Base-by-base conservation (phyloP, 495 filamentous ascomycete genomes). In the Podospora pseudopauciseta region DNA sequence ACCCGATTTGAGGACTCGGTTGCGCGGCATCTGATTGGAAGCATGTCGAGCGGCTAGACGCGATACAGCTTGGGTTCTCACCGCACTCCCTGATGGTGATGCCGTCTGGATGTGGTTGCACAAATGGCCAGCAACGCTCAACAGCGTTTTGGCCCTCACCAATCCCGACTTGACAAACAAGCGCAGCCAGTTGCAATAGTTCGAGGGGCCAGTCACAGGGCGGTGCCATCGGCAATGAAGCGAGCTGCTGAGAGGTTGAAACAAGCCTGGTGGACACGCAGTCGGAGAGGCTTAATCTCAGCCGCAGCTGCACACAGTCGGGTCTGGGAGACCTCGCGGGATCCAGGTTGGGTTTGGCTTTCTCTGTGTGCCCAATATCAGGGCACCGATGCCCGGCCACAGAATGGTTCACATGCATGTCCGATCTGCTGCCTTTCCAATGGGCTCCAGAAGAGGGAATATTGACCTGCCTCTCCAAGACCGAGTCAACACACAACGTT, bases 301-400 rank as follows among this genome's bases (percentile, higher is more conserved):
- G 74, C 74, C 74, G 74, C 74, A 74, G 18, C 68, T 74, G 70
- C 74, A 66, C 7, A 49, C 32, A 18, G 60, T 74, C 74, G 74
- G 74, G 55, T 57, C 59, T 67, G 15, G 57, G 56, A 68, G 56
- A 44, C 61, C 68, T 54, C 30, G 7, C 28, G 53, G 57, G 34
- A 56, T 39, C 34, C 63, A 68, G 18, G 34, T 59, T 23, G 30
- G 55, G 18, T 5, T 55, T 49, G 44, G 58, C 63, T 63, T 65
- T 62, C 60, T 20, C 58, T 28, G 11, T 2, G n/a, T 55, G 70
- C 64, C 70, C 59, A 67, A 70, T 74, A 71, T 75, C 68, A 71
- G 66, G 53, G 58, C 71, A 23, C 54, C 67, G 18, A 26, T 49
- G 20, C 39, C 39, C 39, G 39, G 39, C 13, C 39, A 49, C 39